These are phyloP conservation scores for Passalora sequoiae DNA, from an alignment of 2,329 filamentous ascomycete species.

Conservation along the genomic window DNA sequence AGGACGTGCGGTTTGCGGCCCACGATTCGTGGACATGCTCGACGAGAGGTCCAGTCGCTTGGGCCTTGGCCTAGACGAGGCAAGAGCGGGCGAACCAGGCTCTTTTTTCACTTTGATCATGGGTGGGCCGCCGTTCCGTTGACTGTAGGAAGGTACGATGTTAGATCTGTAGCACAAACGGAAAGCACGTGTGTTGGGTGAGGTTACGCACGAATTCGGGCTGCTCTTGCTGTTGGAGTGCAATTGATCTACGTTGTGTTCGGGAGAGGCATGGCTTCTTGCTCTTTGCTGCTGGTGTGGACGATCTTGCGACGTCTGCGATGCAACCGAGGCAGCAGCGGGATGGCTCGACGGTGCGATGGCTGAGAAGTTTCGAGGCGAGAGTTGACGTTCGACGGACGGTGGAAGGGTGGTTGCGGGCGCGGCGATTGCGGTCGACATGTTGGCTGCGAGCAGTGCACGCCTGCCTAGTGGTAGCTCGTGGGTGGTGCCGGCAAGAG, in stretches of 20 bases:
- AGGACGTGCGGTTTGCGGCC: constrained; percentile 50
- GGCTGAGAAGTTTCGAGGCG: constrained; percentile 41
- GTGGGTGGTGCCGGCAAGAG: constrained; percentile 4
- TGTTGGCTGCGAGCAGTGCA: constrained; percentile 26
- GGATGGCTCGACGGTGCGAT: constrained; percentile 37
- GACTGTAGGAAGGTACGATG: constrained; percentile 36
- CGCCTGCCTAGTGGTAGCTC: constrained; percentile 1
- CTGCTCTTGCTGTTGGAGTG: constrained; percentile 50
- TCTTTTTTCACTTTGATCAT: constrained; percentile 97
- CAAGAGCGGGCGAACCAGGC: constrained; percentile 75
- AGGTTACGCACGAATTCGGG: constrained; percentile 43
- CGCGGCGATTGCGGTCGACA: constrained; percentile 46
- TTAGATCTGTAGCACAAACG: constrained; percentile 27
- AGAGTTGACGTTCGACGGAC: constrained; percentile 34
- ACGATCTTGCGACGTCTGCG: constrained; percentile 17
- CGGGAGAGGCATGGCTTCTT: constrained; percentile 35
- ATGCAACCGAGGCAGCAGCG: constrained; percentile 1
- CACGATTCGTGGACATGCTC: constrained; percentile 41
- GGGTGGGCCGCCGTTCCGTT: constrained; percentile 53
- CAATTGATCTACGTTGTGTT: constrained; percentile 4
- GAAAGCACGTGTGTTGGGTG: background rate
- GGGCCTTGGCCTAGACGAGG: constrained; percentile 67
- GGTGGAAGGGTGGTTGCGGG: constrained; percentile 36
- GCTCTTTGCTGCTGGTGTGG: constrained; percentile 31
- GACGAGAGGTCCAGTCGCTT: constrained; percentile 70